These are phyloP conservation scores for Candida namnaoensis DNA, from an alignment of 805 yeast species.

Conservation along the genomic window DNA sequence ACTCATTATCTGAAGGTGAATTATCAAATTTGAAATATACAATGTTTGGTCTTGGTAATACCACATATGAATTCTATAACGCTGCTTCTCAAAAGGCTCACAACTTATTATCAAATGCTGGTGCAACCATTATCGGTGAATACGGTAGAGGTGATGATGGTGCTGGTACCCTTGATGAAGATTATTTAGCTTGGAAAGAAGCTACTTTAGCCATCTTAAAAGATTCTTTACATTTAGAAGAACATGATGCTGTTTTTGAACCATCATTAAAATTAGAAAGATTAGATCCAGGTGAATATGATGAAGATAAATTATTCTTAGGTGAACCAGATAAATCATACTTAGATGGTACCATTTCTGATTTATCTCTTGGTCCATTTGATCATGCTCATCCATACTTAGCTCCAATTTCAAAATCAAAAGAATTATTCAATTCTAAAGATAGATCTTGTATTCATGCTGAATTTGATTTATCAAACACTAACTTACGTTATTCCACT, in stretches of 20 bases:
- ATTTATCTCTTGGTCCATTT: slow-evolving; percentile 58
- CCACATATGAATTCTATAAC: slow-evolving; percentile 88
- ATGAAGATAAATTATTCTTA: slow-evolving; percentile 38
- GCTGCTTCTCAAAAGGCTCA: slow-evolving; percentile 63
- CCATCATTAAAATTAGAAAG: slow-evolving; percentile 47
- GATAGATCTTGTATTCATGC: slow-evolving; percentile 82
- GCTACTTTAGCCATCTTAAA: slow-evolving; percentile 57
- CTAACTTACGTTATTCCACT: slow-evolving; percentile 78
- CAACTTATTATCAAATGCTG: slow-evolving; percentile 44
- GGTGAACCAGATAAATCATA: slow-evolving; percentile 67
- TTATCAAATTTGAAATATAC: slow-evolving; percentile 56
- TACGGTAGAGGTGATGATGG: slow-evolving; percentile 95
- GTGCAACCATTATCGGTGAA: slow-evolving; percentile 67
- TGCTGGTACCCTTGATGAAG: slow-evolving; percentile 90
- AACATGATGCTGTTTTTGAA: slow-evolving; percentile 72
- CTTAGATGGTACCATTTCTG: slow-evolving; percentile 20
- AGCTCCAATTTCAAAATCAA: slow-evolving; percentile 52
- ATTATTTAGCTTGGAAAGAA: slow-evolving; percentile 90
- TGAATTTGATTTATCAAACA: slow-evolving; percentile 73
- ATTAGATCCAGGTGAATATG: slow-evolving; percentile 26
- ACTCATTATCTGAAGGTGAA: slow-evolving; percentile 41
- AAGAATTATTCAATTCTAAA: slow-evolving; percentile 60
- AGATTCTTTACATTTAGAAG: slow-evolving; percentile 57
- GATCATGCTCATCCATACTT: slow-evolving; percentile 76
- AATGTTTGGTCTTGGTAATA: slow-evolving; percentile 89